Base-by-base conservation (phyloP, 2,329 filamentous ascomycete species). In the Plenodomus lindquistii region DNA sequence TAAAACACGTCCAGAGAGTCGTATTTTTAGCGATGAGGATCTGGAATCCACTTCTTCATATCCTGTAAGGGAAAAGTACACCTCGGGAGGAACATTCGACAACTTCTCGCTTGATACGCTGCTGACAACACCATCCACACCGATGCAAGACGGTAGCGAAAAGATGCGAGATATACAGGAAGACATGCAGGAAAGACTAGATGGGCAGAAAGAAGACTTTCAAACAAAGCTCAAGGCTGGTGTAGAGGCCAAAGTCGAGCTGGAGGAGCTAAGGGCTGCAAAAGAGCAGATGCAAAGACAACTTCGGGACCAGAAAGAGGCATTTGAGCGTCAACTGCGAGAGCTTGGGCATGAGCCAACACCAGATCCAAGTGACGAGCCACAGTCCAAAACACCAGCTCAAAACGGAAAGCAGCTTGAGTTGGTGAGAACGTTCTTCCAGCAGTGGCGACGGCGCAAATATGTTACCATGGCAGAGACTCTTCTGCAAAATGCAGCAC, bases 81-180 rank as follows among this genome's bases (percentile, higher is more conserved):
- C 96, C 77, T 97, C 92, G 2, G 94, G 88, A 46, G 93, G 93
- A 2, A 97, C 93, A 0, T 81, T 97, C 44, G 94, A 99, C 73
- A 97, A 96, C 68, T 94, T 97, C 65, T 97, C 93, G 2, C 79
- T 99, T 15, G 94, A 99, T 69, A 99, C 94, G 1, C 88, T 87
- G 11, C 79, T 99, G 42, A 99, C 94, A 0, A 91, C 97, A 81
- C 94, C 94, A 2, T 95, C 91, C 0, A 97, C 93, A 0, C 94
- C 94, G 2, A 89, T 85, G 52, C 90, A 68, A 17, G 90, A 92
- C 46, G 83, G 85, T n/a, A 91, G 93, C 40, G 87, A 93, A 20
- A 83, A 81, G 52, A 76, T 96, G 54, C 85, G 84, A 52, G 83
- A 89, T 46, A 83, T 88, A 18, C 85, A 86, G 46, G 89, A 96